Conservation (phyloP, 192 early-diverging fungal genomes). For the Entophlyctis helioformis region DNA sequence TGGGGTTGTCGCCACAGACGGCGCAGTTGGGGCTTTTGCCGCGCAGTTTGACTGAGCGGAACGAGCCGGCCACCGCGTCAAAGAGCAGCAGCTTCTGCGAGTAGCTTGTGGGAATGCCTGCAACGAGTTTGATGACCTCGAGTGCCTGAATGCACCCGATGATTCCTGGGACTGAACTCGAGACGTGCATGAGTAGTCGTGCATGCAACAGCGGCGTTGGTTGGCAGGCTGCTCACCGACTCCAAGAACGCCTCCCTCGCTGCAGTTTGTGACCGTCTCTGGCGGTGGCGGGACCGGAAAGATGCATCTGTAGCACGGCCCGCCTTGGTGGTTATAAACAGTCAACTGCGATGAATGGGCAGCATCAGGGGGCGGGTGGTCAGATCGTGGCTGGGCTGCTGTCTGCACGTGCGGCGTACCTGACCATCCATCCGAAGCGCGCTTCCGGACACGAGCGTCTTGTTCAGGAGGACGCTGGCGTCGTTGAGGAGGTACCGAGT, state of each 20-base stretch:
- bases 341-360: conserved; percentile 44
- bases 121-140: conserved; percentile 81
- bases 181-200: not conserved
- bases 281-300: conserved; percentile 87
- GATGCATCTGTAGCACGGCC: conserved; percentile 94
- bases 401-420: no score
- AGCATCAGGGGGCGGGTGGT: no score
- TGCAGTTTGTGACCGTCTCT: conserved; percentile 79
- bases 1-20: conserved; percentile 78
- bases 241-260: conserved; percentile 86
- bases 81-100: conserved; percentile 62
- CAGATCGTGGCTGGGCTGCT: no score
- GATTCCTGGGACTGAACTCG: conserved; percentile 65
- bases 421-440: conserved; percentile 89
- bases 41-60: conserved; percentile 72
- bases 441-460: conserved; percentile 80
- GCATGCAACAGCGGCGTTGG: not conserved
- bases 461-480: conserved; percentile 68
- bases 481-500: conserved; percentile 94
- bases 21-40: conserved; percentile 55
- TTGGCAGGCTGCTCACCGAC: conserved; percentile 36
- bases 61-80: conserved; percentile 60
- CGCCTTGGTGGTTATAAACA: conserved; percentile 78
- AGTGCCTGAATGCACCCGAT: conserved; percentile 89
- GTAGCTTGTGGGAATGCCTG: no score